Evolutionary conservation across 208 protist genomes (phyloP).

Genomic region (Acanthamoeba culbertsoni): DNA sequence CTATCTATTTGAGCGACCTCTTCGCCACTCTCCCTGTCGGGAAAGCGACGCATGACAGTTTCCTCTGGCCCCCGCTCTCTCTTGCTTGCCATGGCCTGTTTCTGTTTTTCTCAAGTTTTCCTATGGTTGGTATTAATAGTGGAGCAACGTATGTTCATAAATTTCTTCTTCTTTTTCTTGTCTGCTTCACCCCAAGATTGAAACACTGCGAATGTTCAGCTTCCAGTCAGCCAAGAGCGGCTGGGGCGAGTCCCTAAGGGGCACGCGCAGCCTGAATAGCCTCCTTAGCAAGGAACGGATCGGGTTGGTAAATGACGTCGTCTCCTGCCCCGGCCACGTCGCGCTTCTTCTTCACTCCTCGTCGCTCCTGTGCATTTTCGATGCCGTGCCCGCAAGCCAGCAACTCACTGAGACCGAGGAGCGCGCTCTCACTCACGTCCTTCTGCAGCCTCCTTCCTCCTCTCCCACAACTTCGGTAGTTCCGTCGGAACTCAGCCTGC

Average conservation of each 20-base stretch:
- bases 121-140: no score
- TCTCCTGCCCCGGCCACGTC: neutral
- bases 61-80: neutral
- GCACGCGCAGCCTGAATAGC: neutral
- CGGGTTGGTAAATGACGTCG: neutral
- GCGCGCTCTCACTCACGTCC: neutral
- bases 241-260: neutral
- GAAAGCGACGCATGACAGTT: neutral
- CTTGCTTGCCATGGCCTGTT: neutral
- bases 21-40: neutral
- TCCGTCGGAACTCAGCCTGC: neutral
- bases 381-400: neutral
- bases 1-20: no score
- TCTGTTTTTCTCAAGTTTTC: no score
- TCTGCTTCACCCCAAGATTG: neutral
- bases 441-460: neutral
- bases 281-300: neutral
- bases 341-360: neutral
- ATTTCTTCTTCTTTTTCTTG: neutral
- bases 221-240: conserved; percentile 2
- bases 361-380: conserved; percentile 26
- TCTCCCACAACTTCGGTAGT: neutral
- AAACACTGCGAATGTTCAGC: neutral
- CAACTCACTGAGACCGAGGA: conserved; percentile 14
- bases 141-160: no score